Percentiles rank a stretch among this genome's conserved stretches.
phyloP scores from a whole-genome alignment of 345 rosid species.

The Clausena lansium region DNA sequence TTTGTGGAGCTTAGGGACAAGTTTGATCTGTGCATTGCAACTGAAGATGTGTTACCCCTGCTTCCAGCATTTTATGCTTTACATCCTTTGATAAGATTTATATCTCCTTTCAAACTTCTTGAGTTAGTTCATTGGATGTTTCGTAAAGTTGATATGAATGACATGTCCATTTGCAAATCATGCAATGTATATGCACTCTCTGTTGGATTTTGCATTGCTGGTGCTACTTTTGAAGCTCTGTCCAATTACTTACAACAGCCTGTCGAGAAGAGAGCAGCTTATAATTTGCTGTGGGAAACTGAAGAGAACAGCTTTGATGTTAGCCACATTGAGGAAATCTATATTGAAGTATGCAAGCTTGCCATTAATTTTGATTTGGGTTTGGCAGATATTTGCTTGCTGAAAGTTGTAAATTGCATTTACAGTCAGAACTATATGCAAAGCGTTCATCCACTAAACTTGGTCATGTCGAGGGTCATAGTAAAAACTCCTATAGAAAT shows the following conservation, averaged over 20 bases:
- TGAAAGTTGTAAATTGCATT: slow-evolving; percentile 50
- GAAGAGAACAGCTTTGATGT: slow-evolving; percentile 43
- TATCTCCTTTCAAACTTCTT: slow-evolving; percentile 76
- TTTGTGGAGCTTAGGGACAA: slow-evolving; percentile 37
- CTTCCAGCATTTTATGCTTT: slow-evolving; percentile 54
- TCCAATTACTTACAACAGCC: slow-evolving; percentile 52
- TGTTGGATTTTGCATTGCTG: slow-evolving; percentile 63
- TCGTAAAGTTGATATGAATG: slow-evolving; percentile 36
- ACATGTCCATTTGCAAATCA: slow-evolving; percentile 25
- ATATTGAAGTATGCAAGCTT: slow-evolving; percentile 49
- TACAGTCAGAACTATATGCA: slow-evolving; percentile 36
- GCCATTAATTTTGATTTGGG: slow-evolving; percentile 43
- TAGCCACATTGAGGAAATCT: slow-evolving; percentile 59
- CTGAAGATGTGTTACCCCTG: slow-evolving; percentile 41
- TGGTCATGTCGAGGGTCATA: slow-evolving; percentile 49
- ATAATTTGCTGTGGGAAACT: slow-evolving; percentile 55
- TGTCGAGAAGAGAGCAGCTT: slow-evolving; percentile 32
- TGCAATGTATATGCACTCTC: slow-evolving; percentile 30
- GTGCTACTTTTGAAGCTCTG: slow-evolving; percentile 63
- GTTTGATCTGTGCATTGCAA: slow-evolving; percentile 47
- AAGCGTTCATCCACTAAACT: slow-evolving; percentile 56
- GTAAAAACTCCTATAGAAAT: slow-evolving; percentile 56
- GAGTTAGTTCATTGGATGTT: slow-evolving; percentile 57
- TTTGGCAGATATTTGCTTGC: slow-evolving; percentile 61
- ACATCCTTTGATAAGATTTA: slow-evolving; percentile 49